Conservation (phyloP, 2,329 filamentous ascomycete genomes). For the Ascochyta clinopodiicola region DNA sequence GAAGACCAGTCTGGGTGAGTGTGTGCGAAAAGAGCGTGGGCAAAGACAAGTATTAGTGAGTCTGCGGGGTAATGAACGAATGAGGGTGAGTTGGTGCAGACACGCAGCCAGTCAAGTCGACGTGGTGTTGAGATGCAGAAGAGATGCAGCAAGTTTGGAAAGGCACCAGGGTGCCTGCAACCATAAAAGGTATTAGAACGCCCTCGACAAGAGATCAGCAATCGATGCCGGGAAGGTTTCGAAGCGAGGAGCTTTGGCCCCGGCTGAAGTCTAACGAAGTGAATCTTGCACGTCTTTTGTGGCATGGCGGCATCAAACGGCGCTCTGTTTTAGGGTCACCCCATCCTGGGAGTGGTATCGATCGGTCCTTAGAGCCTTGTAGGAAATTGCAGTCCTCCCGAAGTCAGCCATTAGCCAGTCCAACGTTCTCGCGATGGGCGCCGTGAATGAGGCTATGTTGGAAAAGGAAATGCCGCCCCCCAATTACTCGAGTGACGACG, state of each 20-base stretch:
- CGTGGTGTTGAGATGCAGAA: slow-evolving; percentile 31
- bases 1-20: slow-evolving; percentile 9
- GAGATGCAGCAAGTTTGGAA: slow-evolving; percentile 31
- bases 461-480: slow-evolving; percentile 17
- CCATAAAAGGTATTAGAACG: slow-evolving; percentile 31
- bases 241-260: slow-evolving; percentile 31
- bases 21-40: slow-evolving; percentile 16
- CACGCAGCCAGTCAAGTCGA: slow-evolving; percentile 32
- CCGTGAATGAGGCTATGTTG: slow-evolving; percentile 19
- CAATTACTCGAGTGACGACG: slow-evolving; percentile 20
- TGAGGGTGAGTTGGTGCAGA: slow-evolving; percentile 31
- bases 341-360: slow-evolving; percentile 32
- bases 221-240: slow-evolving; percentile 27
- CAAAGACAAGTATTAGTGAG: slow-evolving; percentile 25
- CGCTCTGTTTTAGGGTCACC: slow-evolving; percentile 24
- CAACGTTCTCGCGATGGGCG: slow-evolving; percentile 16
- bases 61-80: slow-evolving; percentile 25
- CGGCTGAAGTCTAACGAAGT: slow-evolving; percentile 24
- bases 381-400: slow-evolving; percentile 41
- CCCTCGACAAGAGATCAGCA: slow-evolving; percentile 32
- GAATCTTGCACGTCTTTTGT: slow-evolving; percentile 20
- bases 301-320: slow-evolving; percentile 38
- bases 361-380: slow-evolving; percentile 18
- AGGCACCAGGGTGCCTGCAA: slow-evolving; percentile 28
- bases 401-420: slow-evolving; percentile 22